Evolutionary conservation across 345 rosid species (phyloP), one percentile per base, ranked within the genome.

Genomic region (Mercurialis annua): DNA sequence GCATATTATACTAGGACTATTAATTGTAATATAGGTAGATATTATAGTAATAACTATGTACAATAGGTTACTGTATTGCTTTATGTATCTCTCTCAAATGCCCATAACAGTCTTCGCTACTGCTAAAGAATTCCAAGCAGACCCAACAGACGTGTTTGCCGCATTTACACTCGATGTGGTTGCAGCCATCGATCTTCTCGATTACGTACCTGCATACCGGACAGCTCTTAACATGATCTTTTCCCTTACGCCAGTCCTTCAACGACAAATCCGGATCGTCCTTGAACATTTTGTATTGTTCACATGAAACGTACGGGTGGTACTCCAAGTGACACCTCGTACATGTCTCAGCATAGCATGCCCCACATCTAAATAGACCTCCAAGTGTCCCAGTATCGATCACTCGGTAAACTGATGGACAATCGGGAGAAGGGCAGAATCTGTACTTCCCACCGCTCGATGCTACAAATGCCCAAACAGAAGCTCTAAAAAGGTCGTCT

Each of bases 121-220:
- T 63, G 38, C 26, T 34, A 57, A 80, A 94, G 55, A 20, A 23
- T 64, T 81, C 80, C 62, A 83, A 77, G 65, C 97, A 86, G 47
- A 77, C 88, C 99, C 97, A 91, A 85, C 97, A 87, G 20, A 91
- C 77, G 74, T 94, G 99, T 59, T 66, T 82, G 64, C 99, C 95
- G 27, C 97, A 94, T 66, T 71, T 76, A 61, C 99, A 91, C 73
- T 81, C 82, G 4, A 91, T 31, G 66, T 94, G 99, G 66, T 94
- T 84, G 71, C 95, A 91, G 43, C 99, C 99, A 1, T 91, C 95
- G 0, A 78, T 42, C 84, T 94, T 91, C 89, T 91, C 96, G 3
- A 94, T 89, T 2, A 78, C 84, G 42, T 72, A 71, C 30, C 83
- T 83, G 73, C 99, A 94, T 6, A 73, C 70, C 0, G 93, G 96